These are phyloP conservation scores for Venturia effusa DNA, from an alignment of 2,329 filamentous ascomycete genomes.

Conservation along the genomic window DNA sequence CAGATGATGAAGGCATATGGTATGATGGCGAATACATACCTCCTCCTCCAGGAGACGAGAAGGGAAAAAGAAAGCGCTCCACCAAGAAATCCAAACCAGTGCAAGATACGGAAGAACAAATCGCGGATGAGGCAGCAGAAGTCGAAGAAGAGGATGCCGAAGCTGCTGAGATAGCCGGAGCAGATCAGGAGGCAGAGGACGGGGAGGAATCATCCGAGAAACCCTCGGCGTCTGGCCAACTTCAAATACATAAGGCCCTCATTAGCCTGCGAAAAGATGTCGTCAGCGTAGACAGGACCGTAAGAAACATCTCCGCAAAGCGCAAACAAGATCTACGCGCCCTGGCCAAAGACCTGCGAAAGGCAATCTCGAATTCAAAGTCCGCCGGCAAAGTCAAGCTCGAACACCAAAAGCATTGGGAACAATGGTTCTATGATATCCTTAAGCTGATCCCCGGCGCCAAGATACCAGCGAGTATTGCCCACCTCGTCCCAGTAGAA, in stretches of 20 bases:
- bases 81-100: background rate
- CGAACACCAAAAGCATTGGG: background rate
- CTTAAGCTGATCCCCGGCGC: background rate
- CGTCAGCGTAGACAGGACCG: slow-evolving; percentile 47
- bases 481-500: background rate
- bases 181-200: background rate
- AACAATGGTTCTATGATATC: background rate
- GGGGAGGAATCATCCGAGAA: slow-evolving; percentile 14
- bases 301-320: slow-evolving; percentile 51
- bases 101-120: background rate
- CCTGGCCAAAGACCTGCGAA: slow-evolving; percentile 43
- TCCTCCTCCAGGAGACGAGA: background rate
- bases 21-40: background rate
- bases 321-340: slow-evolving; percentile 65
- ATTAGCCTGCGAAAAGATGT: slow-evolving; percentile 36
- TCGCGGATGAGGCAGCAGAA: slow-evolving; percentile 1
- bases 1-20: background rate
- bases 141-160: slow-evolving; percentile 15
- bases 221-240: slow-evolving; percentile 17
- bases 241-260: slow-evolving; percentile 42
- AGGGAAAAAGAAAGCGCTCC: background rate
- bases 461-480: background rate
- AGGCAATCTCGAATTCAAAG: background rate
- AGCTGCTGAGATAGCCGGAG: slow-evolving; percentile 14
- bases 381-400: background rate